Base-by-base conservation (phyloP, 495 filamentous ascomycete genomes). In the Aspergillus wentii region DNA sequence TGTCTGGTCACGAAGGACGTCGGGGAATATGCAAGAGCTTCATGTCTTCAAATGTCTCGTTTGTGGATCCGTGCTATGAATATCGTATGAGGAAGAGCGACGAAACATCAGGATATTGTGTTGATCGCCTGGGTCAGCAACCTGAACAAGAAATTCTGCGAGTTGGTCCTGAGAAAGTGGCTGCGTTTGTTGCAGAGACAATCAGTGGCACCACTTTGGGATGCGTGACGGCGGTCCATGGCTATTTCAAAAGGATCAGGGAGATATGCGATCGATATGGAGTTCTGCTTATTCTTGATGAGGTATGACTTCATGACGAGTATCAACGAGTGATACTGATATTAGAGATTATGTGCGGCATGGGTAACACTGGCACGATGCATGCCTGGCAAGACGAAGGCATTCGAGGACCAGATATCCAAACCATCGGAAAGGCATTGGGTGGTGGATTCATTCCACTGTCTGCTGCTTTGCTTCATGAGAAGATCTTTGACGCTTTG, bases 111-210 rank as follows among this genome's bases (percentile, higher is more conserved):
- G 48, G 52, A 9, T 37, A 49, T 6, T 75, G 68, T 51, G 57
- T 64, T 11, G 34, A 41, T 9, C 45, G 70, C 17, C 49, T 71
- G 14, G 59, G 64, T 10, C 42, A 69, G 15, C 79, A 86, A 41
- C 55, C 86, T 9, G 81, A 85, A 16, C 69, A 71, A 10, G 78
- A 82, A 48, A 82, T 88, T 42, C 57, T 75, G 35, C 54, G 69
- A 10, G 51, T 84, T 1, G 80, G 82, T 8, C 72, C 78, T 2
- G 62, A 78, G 11, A 79, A 62, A 1, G 80, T 86, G 8, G 75
- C 70, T 39, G 83, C 75, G 1, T 83, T 85, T 46, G 55, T 86
- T 15, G 71, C 73, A 1, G 83, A 86, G 50, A 75, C 82, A 3
- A 61, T 79, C 8, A 69, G 72, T 26, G 80, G 81, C 7, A 64